Percentiles rank a stretch among this genome's conserved stretches.
Conservation (phyloP, 345 rosid species). For the Pistacia vera region DNA sequence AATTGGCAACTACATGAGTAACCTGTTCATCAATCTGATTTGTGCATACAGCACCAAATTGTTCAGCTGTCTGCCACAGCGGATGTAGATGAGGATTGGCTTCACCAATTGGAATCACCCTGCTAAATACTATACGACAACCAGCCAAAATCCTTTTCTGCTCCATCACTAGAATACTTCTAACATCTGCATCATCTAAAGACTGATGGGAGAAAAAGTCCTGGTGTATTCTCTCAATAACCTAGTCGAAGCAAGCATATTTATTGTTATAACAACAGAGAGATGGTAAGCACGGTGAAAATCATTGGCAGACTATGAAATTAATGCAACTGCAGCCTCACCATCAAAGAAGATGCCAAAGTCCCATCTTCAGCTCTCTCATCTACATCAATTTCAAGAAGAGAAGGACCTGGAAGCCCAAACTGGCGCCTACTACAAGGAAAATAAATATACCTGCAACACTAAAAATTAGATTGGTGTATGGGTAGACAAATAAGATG, state of each 20-base stretch:
- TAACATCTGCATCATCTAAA: constrained; percentile 83
- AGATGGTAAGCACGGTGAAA: neutral
- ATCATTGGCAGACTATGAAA: neutral
- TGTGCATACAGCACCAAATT: constrained; percentile 96
- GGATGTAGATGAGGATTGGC: constrained; percentile 93
- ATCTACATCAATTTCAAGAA: constrained; percentile 95
- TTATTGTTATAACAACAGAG: neutral
- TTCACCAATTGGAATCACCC: constrained; percentile 94
- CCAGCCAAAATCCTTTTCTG: constrained; percentile 85
- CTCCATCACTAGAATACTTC: constrained; percentile 83
- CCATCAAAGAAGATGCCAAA: constrained; percentile 90
- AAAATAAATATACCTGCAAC: constrained; percentile 87
- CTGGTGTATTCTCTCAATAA: constrained; percentile 83
- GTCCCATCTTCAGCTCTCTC: constrained; percentile 98
- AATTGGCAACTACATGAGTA: constrained; percentile 95
- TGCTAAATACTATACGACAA: constrained; percentile 87
- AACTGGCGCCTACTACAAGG: constrained; percentile 98
- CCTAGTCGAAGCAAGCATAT: constrained; percentile 46
- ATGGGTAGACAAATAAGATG: neutral
- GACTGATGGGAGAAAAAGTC: constrained; percentile 70
- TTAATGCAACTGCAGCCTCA: constrained; percentile 40
- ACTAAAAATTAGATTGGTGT: constrained; percentile 15
- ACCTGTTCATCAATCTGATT: constrained; percentile 87
- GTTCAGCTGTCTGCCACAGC: constrained; percentile 96
- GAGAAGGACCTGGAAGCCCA: constrained; percentile 96